phyloP scores from a whole-genome alignment of 768 basidiomycete genomes.

The Rhizopogon sp. region DNA sequence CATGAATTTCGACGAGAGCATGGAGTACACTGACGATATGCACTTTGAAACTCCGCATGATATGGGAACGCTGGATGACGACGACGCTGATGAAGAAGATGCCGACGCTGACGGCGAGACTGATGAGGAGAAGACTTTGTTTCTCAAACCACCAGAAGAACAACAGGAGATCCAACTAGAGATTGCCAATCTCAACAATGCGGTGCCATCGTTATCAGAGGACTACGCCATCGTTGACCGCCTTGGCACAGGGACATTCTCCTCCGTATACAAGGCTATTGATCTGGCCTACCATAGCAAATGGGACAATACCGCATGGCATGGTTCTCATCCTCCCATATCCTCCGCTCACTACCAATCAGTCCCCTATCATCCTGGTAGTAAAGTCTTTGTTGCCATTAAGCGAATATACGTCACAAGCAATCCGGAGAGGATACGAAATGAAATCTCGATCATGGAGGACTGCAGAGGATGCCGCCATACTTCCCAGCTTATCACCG shows the following conservation, averaged over 20 bases:
- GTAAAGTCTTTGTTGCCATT: conserved; percentile 80
- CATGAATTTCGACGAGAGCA: conserved; percentile 47
- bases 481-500: conserved; percentile 90
- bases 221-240: conserved; percentile 84
- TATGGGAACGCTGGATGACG: conserved; percentile 24
- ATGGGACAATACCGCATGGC: conserved; percentile 75
- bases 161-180: conserved; percentile 71
- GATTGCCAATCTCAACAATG: conserved; percentile 62
- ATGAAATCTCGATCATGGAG: conserved; percentile 89
- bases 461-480: conserved; percentile 81
- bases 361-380: conserved; percentile 30
- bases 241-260: conserved; percentile 96
- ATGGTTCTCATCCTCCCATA: conserved; percentile 52
- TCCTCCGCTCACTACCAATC: conserved; percentile 70
- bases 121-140: conserved; percentile 60
- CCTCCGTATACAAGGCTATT: conserved; percentile 97
- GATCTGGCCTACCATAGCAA: conserved; percentile 72
- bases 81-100: conserved; percentile 31
- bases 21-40: conserved; percentile 37
- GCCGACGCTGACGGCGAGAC: conserved; percentile 31
- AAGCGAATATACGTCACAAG: conserved; percentile 98
- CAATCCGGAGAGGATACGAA: conserved; percentile 85
- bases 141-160: conserved; percentile 58
- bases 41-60: conserved; percentile 31
- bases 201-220: conserved; percentile 58